Conservation (phyloP, 176 grass and related monocot species). For the Phoenix roebelenii region DNA sequence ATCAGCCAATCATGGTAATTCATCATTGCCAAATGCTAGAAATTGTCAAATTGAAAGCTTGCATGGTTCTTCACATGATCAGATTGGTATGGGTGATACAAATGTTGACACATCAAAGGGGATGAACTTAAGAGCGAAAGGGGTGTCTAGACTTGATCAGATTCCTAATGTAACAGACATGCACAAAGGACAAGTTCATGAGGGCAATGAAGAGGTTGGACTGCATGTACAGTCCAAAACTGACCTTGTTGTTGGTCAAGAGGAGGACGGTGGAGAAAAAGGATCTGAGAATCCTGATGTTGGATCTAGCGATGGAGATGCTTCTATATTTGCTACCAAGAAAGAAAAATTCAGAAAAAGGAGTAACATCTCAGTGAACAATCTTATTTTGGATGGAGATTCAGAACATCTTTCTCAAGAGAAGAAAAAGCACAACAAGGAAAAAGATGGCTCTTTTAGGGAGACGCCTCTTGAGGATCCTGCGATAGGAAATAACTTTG, state of each 20-base stretch:
- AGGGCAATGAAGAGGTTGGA: too few species aligned
- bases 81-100: slow-evolving; percentile 1
- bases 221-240: background rate
- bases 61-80: background rate
- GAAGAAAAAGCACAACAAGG: slow-evolving; percentile 34
- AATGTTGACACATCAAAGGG: background rate
- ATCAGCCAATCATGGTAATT: background rate
- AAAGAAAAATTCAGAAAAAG: slow-evolving; percentile 16
- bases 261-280: slow-evolving; percentile 9
- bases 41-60: background rate
- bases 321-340: slow-evolving; percentile 16
- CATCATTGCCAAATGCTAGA: background rate
- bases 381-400: slow-evolving; percentile 8
- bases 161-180: slow-evolving; percentile 10
- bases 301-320: slow-evolving; percentile 7
- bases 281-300: slow-evolving; percentile 16
- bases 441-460: slow-evolving; percentile 32
- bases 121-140: background rate
- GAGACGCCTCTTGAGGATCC: slow-evolving; percentile 11
- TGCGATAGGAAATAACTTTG: slow-evolving; percentile 17
- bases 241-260: slow-evolving; percentile 28
- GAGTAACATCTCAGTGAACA: slow-evolving; percentile 1
- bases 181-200: background rate
- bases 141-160: background rate
- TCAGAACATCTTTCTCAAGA: slow-evolving; percentile 22